Evolutionary conservation across 257 asterid species (phyloP).

Genomic region (Catharanthus roseus): DNA sequence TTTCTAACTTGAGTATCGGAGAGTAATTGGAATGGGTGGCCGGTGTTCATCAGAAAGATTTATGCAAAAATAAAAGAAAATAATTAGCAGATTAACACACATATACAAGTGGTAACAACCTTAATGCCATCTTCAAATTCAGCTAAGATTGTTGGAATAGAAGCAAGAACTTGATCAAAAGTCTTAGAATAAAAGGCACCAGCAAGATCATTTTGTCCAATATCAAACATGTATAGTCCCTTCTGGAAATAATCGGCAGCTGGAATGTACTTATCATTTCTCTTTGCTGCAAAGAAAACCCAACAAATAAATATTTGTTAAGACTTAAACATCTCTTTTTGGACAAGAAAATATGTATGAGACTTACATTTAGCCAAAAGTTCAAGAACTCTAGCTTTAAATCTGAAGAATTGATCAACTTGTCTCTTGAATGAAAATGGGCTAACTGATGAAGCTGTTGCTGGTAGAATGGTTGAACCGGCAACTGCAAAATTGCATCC

Average conservation of each 20-base stretch:
- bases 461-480: conserved; percentile 57
- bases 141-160: conserved; percentile 56
- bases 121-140: conserved; percentile 66
- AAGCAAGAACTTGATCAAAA: conserved; percentile 75
- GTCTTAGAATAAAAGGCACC: conserved; percentile 88
- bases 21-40: no score
- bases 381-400: conserved; percentile 67
- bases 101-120: conserved; percentile 30
- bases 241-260: conserved; percentile 51
- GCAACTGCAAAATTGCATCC: conserved; percentile 95
- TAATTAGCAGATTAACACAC: neutral
- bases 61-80: neutral
- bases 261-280: conserved; percentile 60
- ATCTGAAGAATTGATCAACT: conserved; percentile 80
- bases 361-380: conserved; percentile 50
- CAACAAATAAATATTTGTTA: neutral
- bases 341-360: neutral
- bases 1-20: no score
- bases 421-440: conserved; percentile 77
- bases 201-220: conserved; percentile 96
- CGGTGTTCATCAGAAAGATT: no score
- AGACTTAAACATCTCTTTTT: neutral
- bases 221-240: conserved; percentile 88
- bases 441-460: conserved; percentile 55
- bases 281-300: conserved; percentile 45